Base-by-base conservation (phyloP, 345 rosid species). In the Pistacia vera region DNA sequence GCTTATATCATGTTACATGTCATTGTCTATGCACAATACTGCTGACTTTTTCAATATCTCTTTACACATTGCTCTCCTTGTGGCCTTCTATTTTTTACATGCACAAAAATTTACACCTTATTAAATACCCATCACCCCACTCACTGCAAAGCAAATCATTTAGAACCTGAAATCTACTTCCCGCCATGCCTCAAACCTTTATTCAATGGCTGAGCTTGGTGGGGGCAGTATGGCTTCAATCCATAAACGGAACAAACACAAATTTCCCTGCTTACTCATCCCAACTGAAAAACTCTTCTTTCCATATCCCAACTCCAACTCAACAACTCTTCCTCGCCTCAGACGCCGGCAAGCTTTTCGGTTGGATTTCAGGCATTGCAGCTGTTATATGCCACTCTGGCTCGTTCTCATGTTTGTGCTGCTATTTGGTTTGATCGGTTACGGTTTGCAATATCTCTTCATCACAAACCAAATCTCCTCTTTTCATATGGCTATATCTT, bases 261-360 rank as follows among this genome's bases (percentile, higher is more conserved):
- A 92, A 88, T 74, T 96, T 96, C 77, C 97, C 98, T 1, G 95
- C 97, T 52, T 96, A 93, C 82, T 96, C 98, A n/a, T 88, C 97
- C 22, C 93, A 93, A 74, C 92, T 96, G 65, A 96, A 96, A 96
- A 77, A 72, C 82, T 22, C 80, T 89, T 33, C 89, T 96, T 70
- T 88, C 93, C 28, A 78, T 96, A 63, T 91, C 97, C 70, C 97
- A 96, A 66, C 71, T 92, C 49, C 90, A 93, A 60, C 92, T 96
- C 68, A 96, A 93, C 79, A 84, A 88, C n/a, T 75, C 93, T 96
- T 97, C 35, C 93, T 93, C 36, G 99, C 99, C 75, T 91, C 97
- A 1, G 97, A 96, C 63, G 89, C 99, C 11, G 97, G 98, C 20
- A 96, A 96, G 85, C 86, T 96, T 64, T 61, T 96, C 8, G 99